Evolutionary conservation across 305 asterid genomes (phyloP).

Genomic region (Plantago coronopus): DNA sequence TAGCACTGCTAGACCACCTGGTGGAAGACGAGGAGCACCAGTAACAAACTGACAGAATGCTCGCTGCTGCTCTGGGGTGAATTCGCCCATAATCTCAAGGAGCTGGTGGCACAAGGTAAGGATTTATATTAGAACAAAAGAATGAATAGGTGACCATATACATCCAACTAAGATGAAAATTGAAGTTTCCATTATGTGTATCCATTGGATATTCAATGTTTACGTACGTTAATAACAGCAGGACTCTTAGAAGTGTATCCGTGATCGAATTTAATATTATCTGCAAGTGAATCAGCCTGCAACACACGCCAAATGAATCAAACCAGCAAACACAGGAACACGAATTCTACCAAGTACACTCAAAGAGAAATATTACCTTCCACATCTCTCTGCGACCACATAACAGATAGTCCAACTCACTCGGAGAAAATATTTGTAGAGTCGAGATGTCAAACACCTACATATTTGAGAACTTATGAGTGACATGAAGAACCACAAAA

Average conservation of each 20-base stretch:
- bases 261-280: conserved; percentile 96
- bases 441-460: conserved; percentile 87
- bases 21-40: conserved; percentile 99
- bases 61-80: conserved; percentile 86
- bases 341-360: conserved; percentile 14
- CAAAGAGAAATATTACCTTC: conserved; percentile 57
- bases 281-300: conserved; percentile 87
- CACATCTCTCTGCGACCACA: conserved; percentile 98
- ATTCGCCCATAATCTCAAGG: conserved; percentile 94
- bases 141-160: not conserved
- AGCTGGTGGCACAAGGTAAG: conserved; percentile 44
- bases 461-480: not conserved
- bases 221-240: conserved; percentile 64
- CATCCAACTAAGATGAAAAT: conserved; percentile 3
- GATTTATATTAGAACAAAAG: conserved; percentile 1
- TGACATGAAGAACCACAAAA: conserved; percentile 9
- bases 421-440: conserved; percentile 86
- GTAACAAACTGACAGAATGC: conserved; percentile 98
- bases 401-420: conserved; percentile 89
- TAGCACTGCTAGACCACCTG: conserved; percentile 91
- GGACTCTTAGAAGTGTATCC: conserved; percentile 98
- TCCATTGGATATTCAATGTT: conserved; percentile 16
- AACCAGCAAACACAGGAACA: conserved; percentile 20
- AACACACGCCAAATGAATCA: conserved; percentile 20
- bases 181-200: not conserved